Evolutionary conservation across 805 yeast species (phyloP).

Genomic region (Clavispora santaluciae): DNA sequence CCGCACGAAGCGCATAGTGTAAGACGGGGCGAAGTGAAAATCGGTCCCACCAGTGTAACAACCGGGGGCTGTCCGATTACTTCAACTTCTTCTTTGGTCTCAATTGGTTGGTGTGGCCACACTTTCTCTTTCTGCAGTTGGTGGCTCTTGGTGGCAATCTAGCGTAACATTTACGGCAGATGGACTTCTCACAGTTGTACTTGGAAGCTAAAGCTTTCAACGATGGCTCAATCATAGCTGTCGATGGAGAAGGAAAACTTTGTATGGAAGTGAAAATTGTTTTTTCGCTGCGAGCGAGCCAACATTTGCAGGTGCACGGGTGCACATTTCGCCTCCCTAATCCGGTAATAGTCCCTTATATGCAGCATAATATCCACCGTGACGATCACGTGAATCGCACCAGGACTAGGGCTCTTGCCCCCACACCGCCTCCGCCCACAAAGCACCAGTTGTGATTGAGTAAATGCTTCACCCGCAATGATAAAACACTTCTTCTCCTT

Average conservation of each 20-base stretch:
- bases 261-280: conserved; percentile 10
- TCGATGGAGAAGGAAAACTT: conserved; percentile 10
- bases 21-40: not conserved
- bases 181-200: conserved; percentile 99
- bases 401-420: not conserved
- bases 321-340: not conserved
- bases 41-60: not conserved
- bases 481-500: too few relatives aligned
- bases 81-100: conserved; percentile 99
- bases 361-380: not conserved
- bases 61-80: conserved; percentile 42
- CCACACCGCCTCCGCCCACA: too few relatives aligned
- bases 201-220: conserved; percentile 98
- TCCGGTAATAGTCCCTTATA: not conserved
- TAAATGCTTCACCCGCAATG: too few relatives aligned
- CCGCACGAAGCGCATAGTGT: not conserved
- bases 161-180: conserved; percentile 99
- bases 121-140: conserved; percentile 99
- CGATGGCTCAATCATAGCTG: conserved; percentile 92
- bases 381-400: not conserved
- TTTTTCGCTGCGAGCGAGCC: conserved; percentile 10
- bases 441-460: too few relatives aligned
- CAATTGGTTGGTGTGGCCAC: conserved; percentile 99
- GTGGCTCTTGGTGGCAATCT: conserved; percentile 99
- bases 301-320: conserved; percentile 6